Percentiles rank a stretch among this genome's conserved stretches.
These are phyloP conservation scores for Trypanosomatidae sp. DNA, from an alignment of 208 protist species.

Conservation along the genomic window DNA sequence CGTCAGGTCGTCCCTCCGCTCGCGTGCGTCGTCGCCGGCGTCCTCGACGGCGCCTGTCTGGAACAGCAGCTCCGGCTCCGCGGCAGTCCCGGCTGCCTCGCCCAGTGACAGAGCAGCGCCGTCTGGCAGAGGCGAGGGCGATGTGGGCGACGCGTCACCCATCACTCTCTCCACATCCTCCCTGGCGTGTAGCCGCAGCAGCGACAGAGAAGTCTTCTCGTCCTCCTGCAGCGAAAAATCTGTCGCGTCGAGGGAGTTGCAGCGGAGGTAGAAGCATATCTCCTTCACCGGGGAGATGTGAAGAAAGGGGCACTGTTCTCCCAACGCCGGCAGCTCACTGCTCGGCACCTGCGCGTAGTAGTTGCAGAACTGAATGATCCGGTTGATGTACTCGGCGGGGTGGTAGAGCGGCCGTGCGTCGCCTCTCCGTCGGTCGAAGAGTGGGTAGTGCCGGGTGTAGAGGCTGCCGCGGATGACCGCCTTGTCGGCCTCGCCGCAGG, in stretches of 20 bases:
- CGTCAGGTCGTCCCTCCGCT: slow-evolving; percentile 41
- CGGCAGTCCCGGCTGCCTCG: no score
- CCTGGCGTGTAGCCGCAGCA: slow-evolving; percentile 13
- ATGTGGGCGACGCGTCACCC: background rate
- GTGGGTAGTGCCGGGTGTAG: slow-evolving; percentile 46
- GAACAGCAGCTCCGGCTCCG: slow-evolving; percentile 9
- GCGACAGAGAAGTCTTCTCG: background rate
- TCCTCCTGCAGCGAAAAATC: background rate
- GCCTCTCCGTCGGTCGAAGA: slow-evolving; percentile 23
- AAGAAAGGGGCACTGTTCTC: slow-evolving; percentile 45
- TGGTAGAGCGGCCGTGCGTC: slow-evolving; percentile 49
- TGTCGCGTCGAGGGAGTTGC: slow-evolving; percentile 6
- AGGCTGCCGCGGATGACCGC: slow-evolving; percentile 37
- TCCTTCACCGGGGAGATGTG: slow-evolving; percentile 64
- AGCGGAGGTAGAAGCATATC: slow-evolving; percentile 46
- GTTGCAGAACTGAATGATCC: slow-evolving; percentile 68
- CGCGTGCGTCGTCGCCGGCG: background rate
- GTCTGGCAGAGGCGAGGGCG: background rate
- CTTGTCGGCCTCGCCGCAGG: slow-evolving; percentile 30
- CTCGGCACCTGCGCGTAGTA: slow-evolving; percentile 22
- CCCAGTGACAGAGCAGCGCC: background rate
- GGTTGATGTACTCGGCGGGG: slow-evolving; percentile 64
- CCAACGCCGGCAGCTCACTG: slow-evolving; percentile 15
- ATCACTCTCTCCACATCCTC: slow-evolving; percentile 11
- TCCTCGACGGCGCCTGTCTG: slow-evolving; percentile 17